phyloP scores from a whole-genome alignment of 768 basidiomycete genomes.

The Jaapia argillacea region DNA sequence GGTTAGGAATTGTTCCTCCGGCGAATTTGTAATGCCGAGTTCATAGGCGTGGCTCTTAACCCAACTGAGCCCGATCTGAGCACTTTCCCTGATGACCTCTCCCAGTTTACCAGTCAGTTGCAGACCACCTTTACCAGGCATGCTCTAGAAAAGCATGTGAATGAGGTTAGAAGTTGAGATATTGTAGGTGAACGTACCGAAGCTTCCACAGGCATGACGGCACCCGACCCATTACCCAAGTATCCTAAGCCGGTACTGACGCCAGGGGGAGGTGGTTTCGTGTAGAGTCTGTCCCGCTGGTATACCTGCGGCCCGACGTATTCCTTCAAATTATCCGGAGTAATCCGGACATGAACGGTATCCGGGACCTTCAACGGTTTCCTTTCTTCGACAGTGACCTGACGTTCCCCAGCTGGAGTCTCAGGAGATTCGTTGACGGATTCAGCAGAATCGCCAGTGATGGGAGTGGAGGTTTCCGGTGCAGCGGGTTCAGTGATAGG shows the following conservation, averaged over 20 bases:
- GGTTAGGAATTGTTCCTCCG: constrained; percentile 69
- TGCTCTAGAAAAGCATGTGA: constrained; percentile 44
- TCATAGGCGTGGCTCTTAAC: constrained; percentile 85
- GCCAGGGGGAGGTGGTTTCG: constrained; percentile 71
- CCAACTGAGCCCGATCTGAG: constrained; percentile 91
- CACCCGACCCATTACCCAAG: constrained; percentile 91
- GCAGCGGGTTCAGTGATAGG: constrained; percentile 26
- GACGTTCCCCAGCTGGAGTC: constrained; percentile 25
- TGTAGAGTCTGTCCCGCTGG: constrained; percentile 90
- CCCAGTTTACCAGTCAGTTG: constrained; percentile 96
- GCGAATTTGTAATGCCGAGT: constrained; percentile 70
- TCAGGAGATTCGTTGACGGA: background rate
- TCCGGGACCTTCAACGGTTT: constrained; percentile 76
- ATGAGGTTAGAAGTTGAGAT: background rate
- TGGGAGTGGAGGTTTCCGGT: constrained; percentile 13
- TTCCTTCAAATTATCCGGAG: constrained; percentile 83
- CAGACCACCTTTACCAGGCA: constrained; percentile 91
- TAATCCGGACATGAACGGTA: constrained; percentile 70
- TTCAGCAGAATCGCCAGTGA: constrained; percentile 13
- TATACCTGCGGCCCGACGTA: constrained; percentile 96
- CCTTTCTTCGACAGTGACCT: constrained; percentile 71
- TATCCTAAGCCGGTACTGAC: constrained; percentile 95
- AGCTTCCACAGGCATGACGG: constrained; percentile 96
- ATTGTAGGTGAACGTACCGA: constrained; percentile 45
- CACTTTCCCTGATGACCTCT: constrained; percentile 94